Base-by-base conservation (phyloP, 2,329 filamentous ascomycete genomes). In the Trichocomaceae sp. region DNA sequence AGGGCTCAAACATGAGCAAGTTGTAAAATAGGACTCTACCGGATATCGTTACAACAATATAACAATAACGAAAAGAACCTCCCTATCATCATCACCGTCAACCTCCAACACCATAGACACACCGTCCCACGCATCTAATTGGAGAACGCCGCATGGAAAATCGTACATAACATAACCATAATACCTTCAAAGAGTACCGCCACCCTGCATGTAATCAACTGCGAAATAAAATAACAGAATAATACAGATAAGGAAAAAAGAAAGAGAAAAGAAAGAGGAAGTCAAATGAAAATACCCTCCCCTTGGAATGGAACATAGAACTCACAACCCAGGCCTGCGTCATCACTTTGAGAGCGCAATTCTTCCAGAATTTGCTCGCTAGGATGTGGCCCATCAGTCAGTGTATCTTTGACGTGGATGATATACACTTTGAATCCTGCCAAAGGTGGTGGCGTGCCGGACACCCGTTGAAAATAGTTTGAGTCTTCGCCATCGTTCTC, bases 361-460 rank as follows among this genome's bases (percentile, higher is more conserved):
- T 96, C 83, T 57, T 76, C 66, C 20, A 93, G 63, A 35, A 97
- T 95, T 1, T 73, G 79, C 3, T 88, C 83, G 35, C 77, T 80
- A 1, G 80, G 83, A 47, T 74, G 69, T 23, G 82, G 82, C 0
- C 83, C 88, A 66, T 96, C 90, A 8, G 79, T 76, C 54, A 96
- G 74, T 20, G 81, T 86, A 60, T 97, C 92, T 69, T 99, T 99
- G 65, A 97, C 82, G 67, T 99, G 93, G 37, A 97, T 97, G 54
- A 97, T 83, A 49, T 96, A 84, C 1, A 99, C 77, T 59, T 84
- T 87, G 26, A 97, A 68, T 0, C 90, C 90, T 51, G 78, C 75
- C 4, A 99, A 76, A 6, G 84, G 84, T 48, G 65, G 66, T 56
- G 61, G 41, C 4, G 8, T 29, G 26, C 8, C 26, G 26, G 5